Evolutionary conservation across 2,329 filamentous ascomycete species (phyloP), one percentile per base, ranked within the genome.

Genomic region (Aaosphaeria pasadenensis): DNA sequence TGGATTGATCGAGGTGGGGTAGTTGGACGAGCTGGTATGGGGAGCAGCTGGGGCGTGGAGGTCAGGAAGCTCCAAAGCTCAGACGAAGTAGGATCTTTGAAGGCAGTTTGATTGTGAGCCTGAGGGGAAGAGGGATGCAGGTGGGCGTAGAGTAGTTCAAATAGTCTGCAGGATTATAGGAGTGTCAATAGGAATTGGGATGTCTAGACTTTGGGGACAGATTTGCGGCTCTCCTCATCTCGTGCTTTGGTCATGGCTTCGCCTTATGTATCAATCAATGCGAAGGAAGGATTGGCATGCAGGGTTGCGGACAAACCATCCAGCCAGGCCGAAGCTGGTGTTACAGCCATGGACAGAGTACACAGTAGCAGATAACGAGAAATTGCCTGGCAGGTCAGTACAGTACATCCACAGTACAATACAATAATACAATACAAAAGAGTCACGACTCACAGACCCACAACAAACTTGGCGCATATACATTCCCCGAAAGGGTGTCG

Each of bases 141-240:
- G 44, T 30, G 38, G 43, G 35, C 40, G n/a, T 38, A n/a, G 39
- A 36, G 48, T 43, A 30, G 47, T 51, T 52, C 48, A 59, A 56
- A 53, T 57, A 56, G 40, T 33, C 32, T 24, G 17, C 17, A 24
- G 17, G 17, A 24, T 24, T 24, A 24, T 24, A 24, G 17, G 17
- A 24, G 17, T 24, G 17, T 24, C 17, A 24, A 24, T 24, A 49
- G 46, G 38, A 46, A 28, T 29, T 31, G 40, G 29, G 45, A 48
- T 4, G 36, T 7, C 46, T 43, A 46, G 48, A 42, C 44, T 38
- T 55, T 52, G 52, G 36, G 50, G 55, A 54, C 45, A 56, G 42
- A 52, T 54, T 52, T 64, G 60, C 58, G 60, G 60, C 61, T 66
- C 55, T 58, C 55, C n/a, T n/a, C 7, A 36, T n/a, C 7, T 36